Percentiles rank a stretch among this genome's conserved stretches.
Evolutionary conservation across 768 basidiomycete species (phyloP).

Genomic region (Kwoniella dendrophila): DNA sequence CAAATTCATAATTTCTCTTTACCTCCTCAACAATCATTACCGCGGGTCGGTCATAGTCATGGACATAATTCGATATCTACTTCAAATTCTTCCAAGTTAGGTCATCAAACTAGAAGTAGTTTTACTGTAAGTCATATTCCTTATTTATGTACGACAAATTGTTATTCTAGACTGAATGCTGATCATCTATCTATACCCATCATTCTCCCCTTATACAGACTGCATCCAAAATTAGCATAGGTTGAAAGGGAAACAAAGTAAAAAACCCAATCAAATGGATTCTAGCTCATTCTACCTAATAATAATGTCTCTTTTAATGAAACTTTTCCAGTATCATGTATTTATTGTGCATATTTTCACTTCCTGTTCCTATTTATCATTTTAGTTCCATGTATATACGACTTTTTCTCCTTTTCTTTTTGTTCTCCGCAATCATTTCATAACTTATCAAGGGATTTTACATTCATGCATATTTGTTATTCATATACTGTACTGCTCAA

Average conservation of each 20-base stretch:
- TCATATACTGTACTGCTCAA: too few species aligned
- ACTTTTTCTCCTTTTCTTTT: background rate
- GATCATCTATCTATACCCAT: background rate
- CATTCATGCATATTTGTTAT: too few species aligned
- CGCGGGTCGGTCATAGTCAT: conserved; percentile 15
- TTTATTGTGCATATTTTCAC: conserved; percentile 3
- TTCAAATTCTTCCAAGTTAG: too few species aligned
- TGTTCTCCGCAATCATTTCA: too few species aligned
- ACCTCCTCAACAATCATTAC: background rate
- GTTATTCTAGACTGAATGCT: background rate
- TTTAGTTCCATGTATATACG: background rate
- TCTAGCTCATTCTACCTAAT: too few species aligned
- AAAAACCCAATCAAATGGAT: too few species aligned
- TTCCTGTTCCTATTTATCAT: too few species aligned
- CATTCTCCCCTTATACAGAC: background rate
- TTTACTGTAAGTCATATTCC: conserved; percentile 11
- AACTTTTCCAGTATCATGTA: background rate
- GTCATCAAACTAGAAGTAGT: conserved; percentile 18
- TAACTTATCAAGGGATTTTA: too few species aligned
- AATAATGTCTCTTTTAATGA: too few species aligned
- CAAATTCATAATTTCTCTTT: background rate
- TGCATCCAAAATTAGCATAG: conserved; percentile 26
- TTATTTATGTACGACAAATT: background rate
- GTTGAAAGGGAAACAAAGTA: conserved; percentile 2
- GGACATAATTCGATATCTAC: too few species aligned